Percentiles rank a stretch among this genome's conserved stretches.
These are phyloP conservation scores for Aspergillus glaucus DNA, from an alignment of 2,329 filamentous ascomycete genomes.

Conservation along the genomic window DNA sequence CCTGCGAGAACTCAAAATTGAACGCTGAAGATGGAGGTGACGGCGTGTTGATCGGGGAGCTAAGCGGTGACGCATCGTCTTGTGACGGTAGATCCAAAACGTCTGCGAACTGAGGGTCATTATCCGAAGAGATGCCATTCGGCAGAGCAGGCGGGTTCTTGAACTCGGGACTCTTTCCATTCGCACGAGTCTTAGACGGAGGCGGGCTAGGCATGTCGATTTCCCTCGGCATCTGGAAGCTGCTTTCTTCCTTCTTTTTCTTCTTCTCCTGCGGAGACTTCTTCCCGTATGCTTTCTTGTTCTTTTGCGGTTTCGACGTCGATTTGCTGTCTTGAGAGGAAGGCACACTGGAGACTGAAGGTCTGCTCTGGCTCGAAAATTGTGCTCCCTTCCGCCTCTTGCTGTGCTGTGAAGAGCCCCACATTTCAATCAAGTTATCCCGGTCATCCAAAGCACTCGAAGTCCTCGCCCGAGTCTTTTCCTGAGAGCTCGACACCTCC, in stretches of 20 bases:
- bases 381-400: slow-evolving; percentile 9
- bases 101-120: not conserved
- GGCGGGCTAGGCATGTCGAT: slow-evolving; percentile 12
- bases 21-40: slow-evolving; percentile 6
- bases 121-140: slow-evolving; percentile 14
- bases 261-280: slow-evolving; percentile 3
- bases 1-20: slow-evolving; percentile 11
- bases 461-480: slow-evolving; percentile 9
- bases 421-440: slow-evolving; percentile 2
- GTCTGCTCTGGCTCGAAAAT: not conserved
- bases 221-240: slow-evolving; percentile 19
- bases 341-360: not conserved
- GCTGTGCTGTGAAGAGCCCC: slow-evolving; percentile 5
- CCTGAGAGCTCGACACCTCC: slow-evolving; percentile 3
- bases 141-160: slow-evolving; percentile 21
- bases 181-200: slow-evolving; percentile 3
- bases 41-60: slow-evolving; percentile 24
- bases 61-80: slow-evolving; percentile 24
- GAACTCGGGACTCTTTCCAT: slow-evolving; percentile 10
- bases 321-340: not conserved
- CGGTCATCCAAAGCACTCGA: slow-evolving; percentile 4
- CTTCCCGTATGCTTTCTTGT: slow-evolving; percentile 4
- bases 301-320: not conserved
- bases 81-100: not conserved
- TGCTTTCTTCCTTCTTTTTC: not conserved